A percentile compares a stretch with the other conserved stretches of the same genome.
phyloP scores from a whole-genome alignment of 2,329 filamentous ascomycete species.

The Alternaria triticina region DNA sequence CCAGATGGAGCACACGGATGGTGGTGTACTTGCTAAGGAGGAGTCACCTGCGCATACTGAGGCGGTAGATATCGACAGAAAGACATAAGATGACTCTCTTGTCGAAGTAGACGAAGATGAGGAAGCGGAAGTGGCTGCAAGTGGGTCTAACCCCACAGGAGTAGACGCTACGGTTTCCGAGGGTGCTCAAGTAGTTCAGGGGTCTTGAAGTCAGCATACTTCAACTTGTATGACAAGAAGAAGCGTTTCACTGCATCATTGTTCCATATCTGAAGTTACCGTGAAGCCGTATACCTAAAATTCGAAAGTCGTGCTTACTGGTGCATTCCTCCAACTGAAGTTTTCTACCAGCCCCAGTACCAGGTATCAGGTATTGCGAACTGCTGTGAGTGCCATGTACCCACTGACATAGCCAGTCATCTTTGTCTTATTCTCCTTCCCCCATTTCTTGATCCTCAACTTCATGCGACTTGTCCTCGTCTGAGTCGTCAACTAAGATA shows the following conservation, averaged over 20 bases:
- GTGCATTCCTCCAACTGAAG: background rate
- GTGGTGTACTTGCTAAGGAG: slow-evolving; percentile 15
- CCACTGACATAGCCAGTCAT: background rate
- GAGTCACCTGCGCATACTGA: slow-evolving; percentile 20
- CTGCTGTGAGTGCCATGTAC: background rate
- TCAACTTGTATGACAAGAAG: background rate
- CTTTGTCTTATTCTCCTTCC: background rate
- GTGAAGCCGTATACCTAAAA: background rate
- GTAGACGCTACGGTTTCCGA: background rate
- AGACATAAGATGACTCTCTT: slow-evolving; percentile 7
- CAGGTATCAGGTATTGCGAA: background rate
- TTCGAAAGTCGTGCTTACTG: background rate
- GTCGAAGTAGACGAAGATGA: background rate
- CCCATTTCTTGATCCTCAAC: background rate
- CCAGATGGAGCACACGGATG: slow-evolving; percentile 1
- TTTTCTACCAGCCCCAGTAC: background rate
- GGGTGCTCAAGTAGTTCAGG: background rate
- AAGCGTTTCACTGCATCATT: background rate
- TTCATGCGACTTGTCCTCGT: background rate
- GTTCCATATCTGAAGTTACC: background rate
- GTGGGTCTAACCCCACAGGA: background rate
- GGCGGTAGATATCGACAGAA: slow-evolving; percentile 15
- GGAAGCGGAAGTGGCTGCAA: background rate
- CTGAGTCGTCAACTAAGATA: background rate
- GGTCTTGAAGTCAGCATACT: background rate